A percentile compares a stretch with the other conserved stretches of the same genome.
These are phyloP conservation scores for Hortiboletus campestris DNA, from an alignment of 768 basidiomycete species.

Conservation along the genomic window DNA sequence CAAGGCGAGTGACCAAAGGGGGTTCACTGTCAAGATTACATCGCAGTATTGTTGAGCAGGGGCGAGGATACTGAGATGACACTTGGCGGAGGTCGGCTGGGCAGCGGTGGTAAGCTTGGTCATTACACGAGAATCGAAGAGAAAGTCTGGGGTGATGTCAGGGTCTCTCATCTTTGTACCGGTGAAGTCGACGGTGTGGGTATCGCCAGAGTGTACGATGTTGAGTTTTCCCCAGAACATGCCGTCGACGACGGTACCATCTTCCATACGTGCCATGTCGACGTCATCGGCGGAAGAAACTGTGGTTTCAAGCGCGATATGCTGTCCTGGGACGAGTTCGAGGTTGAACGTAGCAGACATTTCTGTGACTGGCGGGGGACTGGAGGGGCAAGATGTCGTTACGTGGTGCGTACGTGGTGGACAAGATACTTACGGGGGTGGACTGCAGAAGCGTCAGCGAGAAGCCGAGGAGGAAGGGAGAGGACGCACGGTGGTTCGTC, in stretches of 20 bases:
- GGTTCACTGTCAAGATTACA: constrained; percentile 66
- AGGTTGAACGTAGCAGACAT: constrained; percentile 86
- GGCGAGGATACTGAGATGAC: constrained; percentile 70
- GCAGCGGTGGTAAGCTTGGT: constrained; percentile 72
- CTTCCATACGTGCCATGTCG: constrained; percentile 91
- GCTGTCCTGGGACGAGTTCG: constrained; percentile 75
- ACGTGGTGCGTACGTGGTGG: constrained; percentile 11
- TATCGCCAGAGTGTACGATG: constrained; percentile 76
- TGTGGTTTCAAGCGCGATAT: constrained; percentile 76
- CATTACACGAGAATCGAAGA: constrained; percentile 76
- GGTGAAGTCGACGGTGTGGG: constrained; percentile 77
- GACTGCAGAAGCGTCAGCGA: constrained; percentile 29
- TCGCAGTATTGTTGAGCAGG: constrained; percentile 79
- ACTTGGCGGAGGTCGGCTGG: constrained; percentile 74
- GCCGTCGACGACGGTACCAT: constrained; percentile 82
- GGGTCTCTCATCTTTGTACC: constrained; percentile 71
- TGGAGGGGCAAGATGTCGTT: constrained; percentile 17
- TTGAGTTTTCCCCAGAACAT: constrained; percentile 86
- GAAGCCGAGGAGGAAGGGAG: neutral
- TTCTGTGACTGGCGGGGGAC: constrained; percentile 72
- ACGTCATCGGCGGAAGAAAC: constrained; percentile 76
- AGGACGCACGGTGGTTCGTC: constrained; percentile 71
- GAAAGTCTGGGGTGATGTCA: constrained; percentile 63
- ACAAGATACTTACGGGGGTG: constrained; percentile 47
- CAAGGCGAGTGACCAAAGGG: constrained; percentile 70